Conservation (phyloP, 768 basidiomycete species). For the Boletus insuetus region DNA sequence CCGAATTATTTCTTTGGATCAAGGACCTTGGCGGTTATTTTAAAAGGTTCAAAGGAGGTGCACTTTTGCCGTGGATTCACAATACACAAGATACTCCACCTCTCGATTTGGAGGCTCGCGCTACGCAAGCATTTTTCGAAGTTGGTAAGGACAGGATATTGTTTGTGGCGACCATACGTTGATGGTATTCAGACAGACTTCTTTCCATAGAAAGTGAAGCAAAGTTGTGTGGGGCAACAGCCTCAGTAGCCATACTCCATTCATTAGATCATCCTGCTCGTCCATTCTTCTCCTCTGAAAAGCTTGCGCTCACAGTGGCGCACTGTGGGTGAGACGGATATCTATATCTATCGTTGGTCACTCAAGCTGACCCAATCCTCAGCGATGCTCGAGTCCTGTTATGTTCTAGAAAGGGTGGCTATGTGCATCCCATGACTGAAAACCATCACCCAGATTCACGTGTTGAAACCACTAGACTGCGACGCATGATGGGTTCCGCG, state of each 20-base stretch:
- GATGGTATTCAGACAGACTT: constrained; percentile 54
- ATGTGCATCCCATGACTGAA: constrained; percentile 86
- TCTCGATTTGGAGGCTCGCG: constrained; percentile 80
- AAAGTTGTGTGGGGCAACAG: constrained; percentile 82
- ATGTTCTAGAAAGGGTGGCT: constrained; percentile 69
- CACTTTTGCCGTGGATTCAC: constrained; percentile 63
- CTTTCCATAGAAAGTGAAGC: constrained; percentile 68
- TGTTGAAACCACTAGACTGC: constrained; percentile 78
- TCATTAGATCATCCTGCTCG: constrained; percentile 76
- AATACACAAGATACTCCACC: constrained; percentile 28
- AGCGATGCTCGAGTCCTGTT: constrained; percentile 91
- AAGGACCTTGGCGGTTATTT: constrained; percentile 88
- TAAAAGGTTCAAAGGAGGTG: constrained; percentile 82
- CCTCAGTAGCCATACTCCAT: constrained; percentile 88
- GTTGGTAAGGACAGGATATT: constrained; percentile 40
- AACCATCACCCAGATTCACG: constrained; percentile 93
- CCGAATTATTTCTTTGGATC: constrained; percentile 73
- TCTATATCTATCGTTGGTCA: not conserved
- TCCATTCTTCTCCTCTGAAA: constrained; percentile 81
- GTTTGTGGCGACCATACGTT: constrained; percentile 1
- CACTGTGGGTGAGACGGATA: constrained; percentile 74
- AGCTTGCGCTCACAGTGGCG: constrained; percentile 79
- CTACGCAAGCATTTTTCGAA: constrained; percentile 84
- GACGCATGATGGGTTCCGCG: constrained; percentile 87
- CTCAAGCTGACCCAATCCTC: constrained; percentile 10